These are phyloP conservation scores for Cladosporium sp. DNA, from an alignment of 2,329 filamentous ascomycete genomes.

Conservation along the genomic window DNA sequence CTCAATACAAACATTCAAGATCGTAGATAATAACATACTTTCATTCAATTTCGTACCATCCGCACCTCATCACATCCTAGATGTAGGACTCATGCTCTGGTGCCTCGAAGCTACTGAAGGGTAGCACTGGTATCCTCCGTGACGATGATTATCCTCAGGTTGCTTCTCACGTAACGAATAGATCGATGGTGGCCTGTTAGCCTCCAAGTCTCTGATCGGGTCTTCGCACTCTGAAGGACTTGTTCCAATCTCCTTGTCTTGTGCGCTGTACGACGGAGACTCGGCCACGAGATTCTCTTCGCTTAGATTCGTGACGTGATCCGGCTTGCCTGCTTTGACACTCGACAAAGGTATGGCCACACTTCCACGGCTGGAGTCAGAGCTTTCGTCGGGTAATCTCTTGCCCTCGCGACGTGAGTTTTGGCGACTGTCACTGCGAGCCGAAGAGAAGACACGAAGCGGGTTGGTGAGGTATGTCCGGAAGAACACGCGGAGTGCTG, in stretches of 20 bases:
- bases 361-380: background rate
- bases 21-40: background rate
- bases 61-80: background rate
- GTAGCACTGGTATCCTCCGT: background rate
- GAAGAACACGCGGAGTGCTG: conserved; percentile 29
- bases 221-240: background rate
- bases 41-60: background rate
- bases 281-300: background rate
- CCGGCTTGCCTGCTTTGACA: background rate
- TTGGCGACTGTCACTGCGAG: conserved; percentile 14
- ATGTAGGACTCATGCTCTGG: background rate
- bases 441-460: conserved; percentile 19
- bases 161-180: background rate
- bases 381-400: background rate
- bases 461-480: conserved; percentile 21
- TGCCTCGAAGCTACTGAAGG: background rate
- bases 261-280: background rate
- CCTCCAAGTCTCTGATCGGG: background rate
- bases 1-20: background rate
- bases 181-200: background rate
- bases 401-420: background rate
- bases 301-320: background rate
- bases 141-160: background rate
- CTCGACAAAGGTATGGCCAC: background rate
- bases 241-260: background rate